Evolutionary conservation across 2,329 filamentous ascomycete genomes (phyloP), one percentile per base, ranked within the genome.

Genomic region (Aspergillus pseudotamarii): DNA sequence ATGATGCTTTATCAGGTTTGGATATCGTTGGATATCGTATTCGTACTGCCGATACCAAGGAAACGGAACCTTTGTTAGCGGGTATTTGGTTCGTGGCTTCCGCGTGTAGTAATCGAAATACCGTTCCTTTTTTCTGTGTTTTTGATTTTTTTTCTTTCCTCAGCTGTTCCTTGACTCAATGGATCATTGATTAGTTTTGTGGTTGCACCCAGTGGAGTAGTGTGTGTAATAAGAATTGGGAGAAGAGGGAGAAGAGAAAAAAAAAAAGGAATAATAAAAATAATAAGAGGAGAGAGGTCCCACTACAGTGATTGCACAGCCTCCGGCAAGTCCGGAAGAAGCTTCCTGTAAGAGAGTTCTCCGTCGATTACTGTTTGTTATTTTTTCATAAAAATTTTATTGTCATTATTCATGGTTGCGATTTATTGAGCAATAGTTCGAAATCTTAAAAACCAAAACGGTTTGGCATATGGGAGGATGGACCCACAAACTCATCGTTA

Each of bases 301-400:
- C 38, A 41, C 38, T 41, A n/a, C 38, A 41, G 38, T 41, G 19
- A n/a, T 64, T 65, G 60, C 68, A 70, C 67, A 69, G 68, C 68
- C 68, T 65, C 63, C 63, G 63, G 63, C 45, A 57, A 43, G 28
- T 12, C 64, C 66, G 64, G 63, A 61, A 58, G 59, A 54, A 54
- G 43, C 50, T 63, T 58, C 50, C 59, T 60, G 28, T 32, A 56
- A 16, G n/a, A 36, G 38, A n/a, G 38, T 19, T n/a, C 38, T 41
- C 38, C 8, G 38, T 41, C 2, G 6, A 9, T 10, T 41, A n/a
- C 9, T 41, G n/a, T n/a, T n/a, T n/a, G 9, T 3, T 10, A 21
- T 46, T 30, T 58, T 4, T 58, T 50, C 46, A 46, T 51, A 23
- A 48, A 32, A 36, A 48, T 56, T 46, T 50, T n/a, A 30, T 53